Evolutionary conservation across 257 asterid genomes (phyloP), one percentile per base, ranked within the genome.

Genomic region (Gentiana macrophylla): DNA sequence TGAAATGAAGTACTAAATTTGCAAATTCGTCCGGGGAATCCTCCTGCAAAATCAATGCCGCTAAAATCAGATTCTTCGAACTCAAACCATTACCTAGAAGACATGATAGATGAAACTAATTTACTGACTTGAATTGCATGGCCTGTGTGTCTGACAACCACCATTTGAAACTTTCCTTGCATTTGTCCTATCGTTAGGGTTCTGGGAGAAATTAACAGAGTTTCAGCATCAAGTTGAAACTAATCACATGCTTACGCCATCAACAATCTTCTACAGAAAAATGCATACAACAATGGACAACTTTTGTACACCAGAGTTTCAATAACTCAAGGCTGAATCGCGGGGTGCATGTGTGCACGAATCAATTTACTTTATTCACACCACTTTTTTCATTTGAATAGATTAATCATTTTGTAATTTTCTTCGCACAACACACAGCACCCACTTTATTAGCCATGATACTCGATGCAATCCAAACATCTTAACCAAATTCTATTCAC

Each of bases 91-190:
- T 49, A 41, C 11, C 34, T 3, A 34, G 11, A 56, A 49, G 55
- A 56, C 35, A 53, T 12, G 68, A 47, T 45, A 52, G 36, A 35
- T 32, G 9, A 33, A 53, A 53, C 48, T 45, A 38, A 24, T n/a
- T 12, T 13, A 46, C 11, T 62, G 36, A 90, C 98, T 94, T 92
- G 98, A 71, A 92, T 92, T 63, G 95, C 95, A 71, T 92, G 98
- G 61, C 97, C 98, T 3, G 97, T 85, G 69, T 87, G 94, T 64
- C 94, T 73, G 61, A 92, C 94, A 0, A 91, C 94, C 50, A 87
- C 92, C 98, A 86, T 87, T 78, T 87, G 98, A 68, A 84, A 91
- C 76, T 87, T 91, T 10, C 98, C 98, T 84, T 87, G 96, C 95
- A 87, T 83, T 76, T 87, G 95, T 68, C 98, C 96, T 37, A 91